Base-by-base conservation (phyloP, 2,329 filamentous ascomycete species). In the Xylaria digitata region DNA sequence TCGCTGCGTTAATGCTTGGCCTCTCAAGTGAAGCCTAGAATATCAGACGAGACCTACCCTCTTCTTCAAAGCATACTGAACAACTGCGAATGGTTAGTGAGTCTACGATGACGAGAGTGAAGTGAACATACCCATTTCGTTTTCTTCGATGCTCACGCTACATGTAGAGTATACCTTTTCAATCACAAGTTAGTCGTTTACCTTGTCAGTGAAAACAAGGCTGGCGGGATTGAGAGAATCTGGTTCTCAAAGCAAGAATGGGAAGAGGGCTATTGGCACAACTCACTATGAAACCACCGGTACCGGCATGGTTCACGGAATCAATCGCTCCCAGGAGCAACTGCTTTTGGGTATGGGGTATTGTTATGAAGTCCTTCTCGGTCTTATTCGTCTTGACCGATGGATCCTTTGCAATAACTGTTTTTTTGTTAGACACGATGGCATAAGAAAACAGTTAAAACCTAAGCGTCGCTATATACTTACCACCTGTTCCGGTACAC, bases 311-410 rank as follows among this genome's bases (percentile, higher is more conserved):
- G 79, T 97, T 94, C 17, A 96, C 93, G 0, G 93, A 97, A 82
- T 99, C 96, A 70, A 99, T 97, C 55, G 96, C 96, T 7, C 94
- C 89, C 32, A 99, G 87, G 13, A 99, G 84, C 63, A 99, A 86
- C 81, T 98, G 94, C 80, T 97, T 97, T 81, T 99, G 96, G 66
- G 93, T 87, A 80, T 99, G 96, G 0, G 96, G 94, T 59, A 99
- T 88, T 76, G 91, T 89, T 80, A 97, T 88, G 83, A 99, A 99
- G 80, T 99, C 96, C 71, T 90, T 91, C 78, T 97, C 93, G 11
- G 92, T 96, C 85, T 98, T 98, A 85, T 97, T 98, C 26, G 95
- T 98, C 86, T 99, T 99, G 73, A 99, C 94, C 71, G 91, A 93
- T 37, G 95, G 89, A 80, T 99, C 96, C 83, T 99, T 99, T 70